Percentiles rank a stretch among this genome's conserved stretches.
Conservation (phyloP, 129 eudicot genomes). For the Oenanthe sinensis region DNA sequence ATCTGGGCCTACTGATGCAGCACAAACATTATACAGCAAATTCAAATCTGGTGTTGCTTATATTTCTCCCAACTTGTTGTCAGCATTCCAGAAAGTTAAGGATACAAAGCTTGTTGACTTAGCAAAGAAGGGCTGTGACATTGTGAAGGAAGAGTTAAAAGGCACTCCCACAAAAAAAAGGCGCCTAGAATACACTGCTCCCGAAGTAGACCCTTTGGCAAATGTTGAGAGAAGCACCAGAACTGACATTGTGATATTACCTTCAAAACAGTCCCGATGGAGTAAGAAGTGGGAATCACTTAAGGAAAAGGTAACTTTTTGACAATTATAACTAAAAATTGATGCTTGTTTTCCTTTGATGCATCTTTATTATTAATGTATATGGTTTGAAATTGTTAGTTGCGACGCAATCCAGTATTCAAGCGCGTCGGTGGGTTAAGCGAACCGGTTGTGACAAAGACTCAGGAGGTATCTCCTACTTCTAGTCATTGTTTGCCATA, state of each 20-base stretch:
- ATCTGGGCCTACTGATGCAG: constrained; percentile 35
- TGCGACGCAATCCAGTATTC: constrained; percentile 75
- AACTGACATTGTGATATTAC: constrained; percentile 67
- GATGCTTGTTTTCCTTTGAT: constrained; percentile 1
- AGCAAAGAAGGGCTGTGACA: constrained; percentile 67
- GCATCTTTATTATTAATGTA: constrained; percentile 10
- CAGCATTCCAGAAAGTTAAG: constrained; percentile 61
- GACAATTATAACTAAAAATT: not conserved
- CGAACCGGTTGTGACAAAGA: constrained; percentile 76
- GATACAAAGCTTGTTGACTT: constrained; percentile 76
- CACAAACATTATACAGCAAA: constrained; percentile 61
- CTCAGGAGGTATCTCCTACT: constrained; percentile 68
- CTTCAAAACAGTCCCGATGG: constrained; percentile 66
- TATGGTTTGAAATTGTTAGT: constrained; percentile 29
- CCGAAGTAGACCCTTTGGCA: constrained; percentile 37
- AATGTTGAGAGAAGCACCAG: constrained; percentile 67
- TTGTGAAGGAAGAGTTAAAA: constrained; percentile 81
- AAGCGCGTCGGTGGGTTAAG: constrained; percentile 69
- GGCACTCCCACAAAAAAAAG: constrained; percentile 63
- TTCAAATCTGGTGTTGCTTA: constrained; percentile 55
- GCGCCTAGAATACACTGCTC: constrained; percentile 44
- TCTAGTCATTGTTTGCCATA: not conserved
- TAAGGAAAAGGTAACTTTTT: constrained; percentile 52
- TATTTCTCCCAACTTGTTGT: constrained; percentile 37
- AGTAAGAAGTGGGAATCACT: constrained; percentile 79